phyloP scores from a whole-genome alignment of 192 early-diverging fungal genomes.

The Gorgonomyces haynaldii region DNA sequence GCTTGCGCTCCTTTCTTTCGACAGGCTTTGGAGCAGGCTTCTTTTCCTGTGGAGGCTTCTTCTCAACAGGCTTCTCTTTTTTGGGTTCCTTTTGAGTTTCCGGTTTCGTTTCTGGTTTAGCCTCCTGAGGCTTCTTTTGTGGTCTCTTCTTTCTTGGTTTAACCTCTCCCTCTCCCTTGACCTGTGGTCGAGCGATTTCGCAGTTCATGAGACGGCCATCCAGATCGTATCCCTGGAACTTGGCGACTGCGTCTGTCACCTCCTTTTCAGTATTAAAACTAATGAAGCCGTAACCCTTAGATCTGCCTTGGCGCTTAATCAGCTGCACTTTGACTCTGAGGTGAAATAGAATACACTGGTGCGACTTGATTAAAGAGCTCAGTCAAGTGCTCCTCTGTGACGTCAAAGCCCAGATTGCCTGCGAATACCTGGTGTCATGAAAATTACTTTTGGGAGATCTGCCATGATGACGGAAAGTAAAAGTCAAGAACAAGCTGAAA shows the following conservation, averaged over 20 bases:
- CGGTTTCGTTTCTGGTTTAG: background rate
- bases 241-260: slow-evolving; percentile 57
- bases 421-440: no score
- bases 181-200: slow-evolving; percentile 67
- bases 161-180: slow-evolving; percentile 2
- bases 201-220: slow-evolving; percentile 76
- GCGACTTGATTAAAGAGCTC: no score
- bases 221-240: slow-evolving; percentile 50
- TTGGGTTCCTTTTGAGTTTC: slow-evolving; percentile 1
- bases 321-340: no score
- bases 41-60: background rate
- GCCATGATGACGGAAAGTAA: no score
- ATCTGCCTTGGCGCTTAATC: slow-evolving; percentile 67
- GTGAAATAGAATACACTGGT: no score
- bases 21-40: slow-evolving; percentile 16
- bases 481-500: no score
- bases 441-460: no score
- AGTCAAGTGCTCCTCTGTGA: no score
- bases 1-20: slow-evolving; percentile 15
- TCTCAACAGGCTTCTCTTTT: slow-evolving; percentile 9
- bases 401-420: no score
- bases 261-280: slow-evolving; percentile 60
- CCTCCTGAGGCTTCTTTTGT: slow-evolving; percentile 5
- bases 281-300: slow-evolving; percentile 92
- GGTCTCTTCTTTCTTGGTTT: slow-evolving; percentile 12